Evolutionary conservation across 306 rosid species (phyloP).

Genomic region (Lathyrus sativus): DNA sequence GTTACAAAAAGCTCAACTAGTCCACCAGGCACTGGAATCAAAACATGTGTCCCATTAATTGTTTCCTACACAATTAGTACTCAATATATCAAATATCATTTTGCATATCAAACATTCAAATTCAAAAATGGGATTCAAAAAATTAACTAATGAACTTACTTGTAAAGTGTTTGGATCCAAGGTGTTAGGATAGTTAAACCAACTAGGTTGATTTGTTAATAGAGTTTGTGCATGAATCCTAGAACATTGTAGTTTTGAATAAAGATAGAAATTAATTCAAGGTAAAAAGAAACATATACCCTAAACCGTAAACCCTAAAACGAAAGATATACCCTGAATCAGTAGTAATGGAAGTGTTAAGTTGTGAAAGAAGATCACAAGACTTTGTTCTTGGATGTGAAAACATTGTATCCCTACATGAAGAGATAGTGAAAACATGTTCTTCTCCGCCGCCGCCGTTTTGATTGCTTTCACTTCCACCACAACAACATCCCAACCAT

Average conservation of each 20-base stretch:
- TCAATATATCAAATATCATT: neutral
- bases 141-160: slow-evolving; percentile 43
- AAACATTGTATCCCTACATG: slow-evolving; percentile 71
- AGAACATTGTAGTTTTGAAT: neutral
- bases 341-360: slow-evolving; percentile 59
- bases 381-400: slow-evolving; percentile 65
- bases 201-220: slow-evolving; percentile 68
- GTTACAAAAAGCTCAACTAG: slow-evolving; percentile 74
- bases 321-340: slow-evolving; percentile 64
- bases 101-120: neutral
- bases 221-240: slow-evolving; percentile 74
- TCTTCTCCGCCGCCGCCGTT: slow-evolving; percentile 59
- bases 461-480: slow-evolving; percentile 60
- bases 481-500: slow-evolving; percentile 83
- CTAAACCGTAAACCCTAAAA: neutral
- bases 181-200: slow-evolving; percentile 66
- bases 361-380: slow-evolving; percentile 70
- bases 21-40: slow-evolving; percentile 78
- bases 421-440: slow-evolving; percentile 60
- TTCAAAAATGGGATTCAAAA: neutral
- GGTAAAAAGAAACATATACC: neutral
- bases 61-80: slow-evolving; percentile 58
- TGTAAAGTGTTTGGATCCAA: slow-evolving; percentile 47
- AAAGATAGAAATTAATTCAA: neutral
- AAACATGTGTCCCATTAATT: slow-evolving; percentile 65